Base-by-base conservation (phyloP, 331 rosid species). In the Phaseolus coccineus region DNA sequence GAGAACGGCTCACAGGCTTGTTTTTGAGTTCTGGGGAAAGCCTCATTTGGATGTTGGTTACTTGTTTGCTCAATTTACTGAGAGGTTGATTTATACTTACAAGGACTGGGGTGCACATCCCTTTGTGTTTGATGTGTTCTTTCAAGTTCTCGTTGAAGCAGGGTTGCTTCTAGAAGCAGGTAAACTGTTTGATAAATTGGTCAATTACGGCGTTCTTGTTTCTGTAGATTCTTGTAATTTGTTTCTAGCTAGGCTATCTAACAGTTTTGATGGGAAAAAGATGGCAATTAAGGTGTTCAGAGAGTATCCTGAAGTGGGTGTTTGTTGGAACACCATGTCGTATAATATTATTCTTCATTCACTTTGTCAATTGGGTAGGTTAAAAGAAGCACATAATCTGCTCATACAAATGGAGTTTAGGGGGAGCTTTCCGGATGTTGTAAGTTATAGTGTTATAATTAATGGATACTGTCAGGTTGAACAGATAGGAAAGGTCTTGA, bases 21-120 rank as follows among this genome's bases (percentile, higher is more conserved):
- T 92, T 77, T 79, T 15, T 80, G 91, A 89, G n/a, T 93, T 89
- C 78, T 95, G 96, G 92, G 73, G 58, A n/a, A 91, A 80, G 58
- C 89, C 91, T 6, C 81, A 85, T 68, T 74, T 86, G 47, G 94
- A 87, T 77, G 79, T 66, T 47, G 33, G 72, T 27, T 61, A 56
- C 69, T 76, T 83, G 6, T 85, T 83, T 58, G 56, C 81, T 69
- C 83, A 66, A 47, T 92, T 92, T 85, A 77, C 79, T 19, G 93
- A 87, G 77, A 81, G 86, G 73, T 71, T 95, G 83, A 92, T 92
- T 57, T 92, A 92, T 87, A 95, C 99, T 10, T 92, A 92, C 46
- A 93, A 95, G 86, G 90, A 90, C 24, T 95, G 96, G 97, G 94
- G 96, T 66, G 84, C 93, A 30, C 89, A 91, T 28, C 94, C 99